phyloP scores from a whole-genome alignment of 768 basidiomycete genomes.

The Chalciporus pseudorubinellus region DNA sequence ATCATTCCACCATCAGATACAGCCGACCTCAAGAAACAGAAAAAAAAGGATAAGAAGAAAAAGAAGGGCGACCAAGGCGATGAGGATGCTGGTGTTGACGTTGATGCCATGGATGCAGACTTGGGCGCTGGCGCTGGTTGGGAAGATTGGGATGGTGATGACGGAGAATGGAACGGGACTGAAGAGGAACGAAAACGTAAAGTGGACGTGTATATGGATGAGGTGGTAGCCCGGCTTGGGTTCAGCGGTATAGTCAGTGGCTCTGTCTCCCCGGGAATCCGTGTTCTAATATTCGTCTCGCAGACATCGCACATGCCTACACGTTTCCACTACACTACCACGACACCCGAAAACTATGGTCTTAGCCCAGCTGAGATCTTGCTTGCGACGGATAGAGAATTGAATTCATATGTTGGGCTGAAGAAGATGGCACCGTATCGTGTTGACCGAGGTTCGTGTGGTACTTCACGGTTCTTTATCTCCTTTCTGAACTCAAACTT shows the following conservation, averaged over 20 bases:
- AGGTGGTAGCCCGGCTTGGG: conserved; percentile 77
- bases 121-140: conserved; percentile 44
- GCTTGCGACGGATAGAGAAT: conserved; percentile 86
- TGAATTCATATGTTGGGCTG: conserved; percentile 87
- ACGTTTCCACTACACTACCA: conserved; percentile 87
- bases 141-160: conserved; percentile 35
- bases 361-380: conserved; percentile 86
- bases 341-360: conserved; percentile 58
- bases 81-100: conserved; percentile 47
- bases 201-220: conserved; percentile 87
- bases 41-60: conserved; percentile 53
- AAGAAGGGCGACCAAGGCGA: conserved; percentile 35
- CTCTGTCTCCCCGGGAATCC: not conserved
- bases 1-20: conserved; percentile 42
- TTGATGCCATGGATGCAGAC: conserved; percentile 56
- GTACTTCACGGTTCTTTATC: not conserved
- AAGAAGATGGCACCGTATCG: conserved; percentile 93
- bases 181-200: conserved; percentile 86
- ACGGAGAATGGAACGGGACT: conserved; percentile 82
- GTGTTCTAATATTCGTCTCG: conserved; percentile 3
- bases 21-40: conserved; percentile 29
- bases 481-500: not conserved
- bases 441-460: conserved; percentile 38
- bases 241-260: conserved; percentile 89
- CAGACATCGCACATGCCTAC: conserved; percentile 90